These are phyloP conservation scores for Rhodotorula sphaerocarpa DNA, from an alignment of 768 basidiomycete species.

Conservation along the genomic window DNA sequence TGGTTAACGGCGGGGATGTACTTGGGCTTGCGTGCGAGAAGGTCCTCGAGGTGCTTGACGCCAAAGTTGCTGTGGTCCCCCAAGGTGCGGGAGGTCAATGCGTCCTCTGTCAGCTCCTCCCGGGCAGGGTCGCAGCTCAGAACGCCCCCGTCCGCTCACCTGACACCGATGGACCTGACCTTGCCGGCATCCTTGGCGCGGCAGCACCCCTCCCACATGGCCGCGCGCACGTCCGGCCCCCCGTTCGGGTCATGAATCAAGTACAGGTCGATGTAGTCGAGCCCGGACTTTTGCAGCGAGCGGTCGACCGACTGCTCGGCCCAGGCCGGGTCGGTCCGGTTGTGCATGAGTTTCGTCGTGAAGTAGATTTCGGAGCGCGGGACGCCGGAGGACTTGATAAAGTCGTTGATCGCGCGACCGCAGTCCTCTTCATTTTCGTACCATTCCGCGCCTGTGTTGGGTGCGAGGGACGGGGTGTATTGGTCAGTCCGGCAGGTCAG, in stretches of 20 bases:
- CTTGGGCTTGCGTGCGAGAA: conserved; percentile 34
- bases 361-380: conserved; percentile 52
- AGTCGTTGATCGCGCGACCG: conserved; percentile 55
- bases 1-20: conserved; percentile 58
- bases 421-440: conserved; percentile 62
- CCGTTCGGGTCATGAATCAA: conserved; percentile 63
- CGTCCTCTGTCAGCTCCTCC: background rate
- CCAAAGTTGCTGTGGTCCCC: conserved; percentile 31
- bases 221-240: conserved; percentile 52
- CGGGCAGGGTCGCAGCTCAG: conserved; percentile 22
- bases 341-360: conserved; percentile 40
- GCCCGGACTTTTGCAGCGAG: conserved; percentile 52
- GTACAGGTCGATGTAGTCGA: conserved; percentile 62
- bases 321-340: conserved; percentile 48
- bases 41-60: conserved; percentile 36
- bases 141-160: conserved; percentile 10
- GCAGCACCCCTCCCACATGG: conserved; percentile 60
- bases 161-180: conserved; percentile 59
- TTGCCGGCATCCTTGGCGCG: conserved; percentile 58
- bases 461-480: no score
- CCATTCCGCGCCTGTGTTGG: conserved; percentile 39
- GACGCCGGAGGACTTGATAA: conserved; percentile 48
- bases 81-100: no score
- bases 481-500: conserved; percentile 47
- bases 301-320: conserved; percentile 51